Conservation (phyloP, 495 filamentous ascomycete species). For the Annulohypoxylon maeteangense region DNA sequence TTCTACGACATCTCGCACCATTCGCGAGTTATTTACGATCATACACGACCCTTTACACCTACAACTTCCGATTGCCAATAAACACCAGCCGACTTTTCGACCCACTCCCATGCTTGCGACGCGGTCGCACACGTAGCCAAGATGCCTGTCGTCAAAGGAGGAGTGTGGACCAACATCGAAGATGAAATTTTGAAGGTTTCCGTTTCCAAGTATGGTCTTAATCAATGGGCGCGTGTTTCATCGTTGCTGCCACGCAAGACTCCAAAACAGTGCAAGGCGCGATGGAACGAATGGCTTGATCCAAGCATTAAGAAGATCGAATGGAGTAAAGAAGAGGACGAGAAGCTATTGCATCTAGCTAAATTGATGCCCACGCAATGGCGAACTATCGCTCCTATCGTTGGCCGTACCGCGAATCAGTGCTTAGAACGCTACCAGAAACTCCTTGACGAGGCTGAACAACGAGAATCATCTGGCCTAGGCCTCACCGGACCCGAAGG, state of each 20-base stretch:
- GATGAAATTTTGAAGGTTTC: slow-evolving; percentile 98
- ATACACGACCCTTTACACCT: not conserved
- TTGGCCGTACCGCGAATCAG: slow-evolving; percentile 94
- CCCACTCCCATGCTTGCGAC: not conserved
- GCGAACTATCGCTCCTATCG: slow-evolving; percentile 97
- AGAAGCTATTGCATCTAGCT: slow-evolving; percentile 93
- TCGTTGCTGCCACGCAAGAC: slow-evolving; percentile 97
- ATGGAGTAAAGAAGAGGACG: slow-evolving; percentile 98
- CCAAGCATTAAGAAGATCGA: slow-evolving; percentile 97
- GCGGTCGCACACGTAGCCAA: slow-evolving; percentile 45
- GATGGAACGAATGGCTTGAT: slow-evolving; percentile 98
- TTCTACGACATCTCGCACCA: not conserved
- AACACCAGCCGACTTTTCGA: not conserved
- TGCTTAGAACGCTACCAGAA: slow-evolving; percentile 97
- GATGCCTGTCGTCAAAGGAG: slow-evolving; percentile 98
- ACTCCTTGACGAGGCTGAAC: slow-evolving; percentile 93
- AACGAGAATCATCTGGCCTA: slow-evolving; percentile 82
- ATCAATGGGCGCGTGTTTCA: slow-evolving; percentile 99
- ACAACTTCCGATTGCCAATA: not conserved
- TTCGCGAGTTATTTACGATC: not conserved
- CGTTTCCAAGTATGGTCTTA: slow-evolving; percentile 95
- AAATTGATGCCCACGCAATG: slow-evolving; percentile 99
- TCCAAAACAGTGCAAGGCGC: slow-evolving; percentile 97
- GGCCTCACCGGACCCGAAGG: slow-evolving; percentile 88
- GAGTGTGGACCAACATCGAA: slow-evolving; percentile 83